Base-by-base conservation (phyloP, 306 rosid genomes). In the Morella rubra region DNA sequence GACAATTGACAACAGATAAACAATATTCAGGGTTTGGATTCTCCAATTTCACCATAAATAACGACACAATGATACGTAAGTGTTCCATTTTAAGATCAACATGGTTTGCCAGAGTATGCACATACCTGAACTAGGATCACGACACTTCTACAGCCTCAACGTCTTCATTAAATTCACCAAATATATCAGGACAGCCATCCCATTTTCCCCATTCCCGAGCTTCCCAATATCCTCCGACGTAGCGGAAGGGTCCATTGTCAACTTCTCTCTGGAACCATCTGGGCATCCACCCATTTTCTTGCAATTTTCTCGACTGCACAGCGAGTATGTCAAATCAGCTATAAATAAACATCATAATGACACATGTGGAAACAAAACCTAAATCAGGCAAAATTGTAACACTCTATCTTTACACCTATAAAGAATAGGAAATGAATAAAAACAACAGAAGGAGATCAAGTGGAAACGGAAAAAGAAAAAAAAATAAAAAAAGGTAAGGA, bases 271-370 rank as follows among this genome's bases (percentile, higher is more conserved):
- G 78, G 62, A 95, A 95, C 99, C 99, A 95, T 75, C 77, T 89
- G 66, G 99, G 97, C 69, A 87, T 85, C 99, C 99, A 95, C 44
- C 99, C 99, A 85, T 76, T 90, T 80, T 92, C 99, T 95, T 95
- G 99, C 69, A 95, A 67, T 86, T 92, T 95, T 82, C 97, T 87
- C 5, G 99, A 90, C 99, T 95, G 86, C 10, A 19, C 77, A 73
- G 54, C 8, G 75, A 54, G 52, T 76, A 58, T 42, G 71, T 58
- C 60, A 54, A 62, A 55, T 77, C 68, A 76, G 45, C 12, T 13
- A 18, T 58, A 20, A 1, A 54, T 11, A 5, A 44, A 55, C 27
- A 70, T 32, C 1, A 72, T 4, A 24, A 66, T 13, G 40, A 41
- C 15, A 27, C 42, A 47, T 45, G 47, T 9, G 24, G 66, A 22